Evolutionary conservation across 1,284 basidiomycete genomes (phyloP), one percentile per base, ranked within the genome.

Genomic region (Cryptococcus neoformans): DNA sequence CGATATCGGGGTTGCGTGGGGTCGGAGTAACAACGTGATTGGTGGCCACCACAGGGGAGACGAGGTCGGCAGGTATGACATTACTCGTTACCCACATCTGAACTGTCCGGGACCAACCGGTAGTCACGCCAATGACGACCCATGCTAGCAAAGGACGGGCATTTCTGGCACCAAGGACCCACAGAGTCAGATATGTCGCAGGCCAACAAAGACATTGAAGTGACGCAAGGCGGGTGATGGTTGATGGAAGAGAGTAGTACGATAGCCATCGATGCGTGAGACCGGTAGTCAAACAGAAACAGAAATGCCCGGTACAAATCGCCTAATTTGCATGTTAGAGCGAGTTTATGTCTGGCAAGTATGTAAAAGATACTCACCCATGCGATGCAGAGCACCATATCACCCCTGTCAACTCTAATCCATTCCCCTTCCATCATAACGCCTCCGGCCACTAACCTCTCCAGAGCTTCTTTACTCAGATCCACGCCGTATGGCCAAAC

Each of bases 161-260:
- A 10, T 67, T 57, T 21, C 17, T 39, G 3, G 56, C 59, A 12
- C 78, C 78, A 6, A 79, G 66, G 34, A 75, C 57, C 61, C 65
- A 67, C 1, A 79, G 67, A 0, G 78, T 79, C 28, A 77, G 56
- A 59, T 74, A 76, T 4, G 78, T 80, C 37, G 70, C 68, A 1
- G 77, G 78, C 76, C 77, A 78, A 63, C 78, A 80, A 51, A 80
- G 72, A 44, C 76, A 76, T 64, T 80, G 78, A 10, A 80, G 73
- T 0, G 78, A 78, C 28, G 78, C 63, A 1, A 79, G 68, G 6
- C 78, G 76, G 47, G 77, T 74, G 21, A 79, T 63, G 0, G 77
- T 78, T 4, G 78, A 75, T 11, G 71, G 70, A 12, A 77, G 67
- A 12, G 75, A 70, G 62, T 79, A 80, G 66, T 78, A 78, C 6